phyloP scores from a whole-genome alignment of 768 basidiomycete species.

The Tylopilus subfusipes region DNA sequence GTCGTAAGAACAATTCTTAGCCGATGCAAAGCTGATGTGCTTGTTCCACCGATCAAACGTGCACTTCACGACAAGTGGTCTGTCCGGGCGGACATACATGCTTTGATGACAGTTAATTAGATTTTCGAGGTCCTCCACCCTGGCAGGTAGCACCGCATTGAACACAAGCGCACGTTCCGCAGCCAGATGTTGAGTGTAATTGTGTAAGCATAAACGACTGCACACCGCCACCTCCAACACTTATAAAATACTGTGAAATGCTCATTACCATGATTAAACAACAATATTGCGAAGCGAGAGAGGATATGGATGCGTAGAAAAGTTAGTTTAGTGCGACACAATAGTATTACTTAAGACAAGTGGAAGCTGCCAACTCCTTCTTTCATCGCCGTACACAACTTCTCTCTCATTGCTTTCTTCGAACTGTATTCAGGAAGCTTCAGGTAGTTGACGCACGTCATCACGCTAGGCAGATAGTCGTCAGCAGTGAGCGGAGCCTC shows the following conservation, averaged over 20 bases:
- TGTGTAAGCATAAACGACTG: background rate
- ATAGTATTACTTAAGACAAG: conserved; percentile 61
- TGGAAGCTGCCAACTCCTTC: conserved; percentile 98
- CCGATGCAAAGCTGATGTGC: conserved; percentile 75
- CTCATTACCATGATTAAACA: conserved; percentile 7
- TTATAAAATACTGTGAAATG: background rate
- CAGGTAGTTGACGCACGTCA: conserved; percentile 98
- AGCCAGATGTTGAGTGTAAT: conserved; percentile 8
- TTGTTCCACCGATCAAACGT: conserved; percentile 71
- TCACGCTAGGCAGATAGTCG: conserved; percentile 94
- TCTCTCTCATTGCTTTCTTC: conserved; percentile 79
- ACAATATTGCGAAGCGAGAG: conserved; percentile 11
- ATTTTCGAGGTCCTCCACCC: background rate
- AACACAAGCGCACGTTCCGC: conserved; percentile 24
- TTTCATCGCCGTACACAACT: conserved; percentile 78
- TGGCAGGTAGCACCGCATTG: conserved; percentile 3
- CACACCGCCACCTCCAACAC: too few species aligned
- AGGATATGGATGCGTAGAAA: conserved; percentile 19
- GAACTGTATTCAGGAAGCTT: conserved; percentile 95
- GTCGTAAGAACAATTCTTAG: conserved; percentile 75
- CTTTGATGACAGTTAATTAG: conserved; percentile 6
- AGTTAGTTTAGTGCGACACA: conserved; percentile 17
- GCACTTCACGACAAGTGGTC: conserved; percentile 80
- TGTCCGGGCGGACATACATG: conserved; percentile 57
- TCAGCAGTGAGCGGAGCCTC: conserved; percentile 88